phyloP scores from a whole-genome alignment of 345 rosid species.

The Lumnitzera racemosa region DNA sequence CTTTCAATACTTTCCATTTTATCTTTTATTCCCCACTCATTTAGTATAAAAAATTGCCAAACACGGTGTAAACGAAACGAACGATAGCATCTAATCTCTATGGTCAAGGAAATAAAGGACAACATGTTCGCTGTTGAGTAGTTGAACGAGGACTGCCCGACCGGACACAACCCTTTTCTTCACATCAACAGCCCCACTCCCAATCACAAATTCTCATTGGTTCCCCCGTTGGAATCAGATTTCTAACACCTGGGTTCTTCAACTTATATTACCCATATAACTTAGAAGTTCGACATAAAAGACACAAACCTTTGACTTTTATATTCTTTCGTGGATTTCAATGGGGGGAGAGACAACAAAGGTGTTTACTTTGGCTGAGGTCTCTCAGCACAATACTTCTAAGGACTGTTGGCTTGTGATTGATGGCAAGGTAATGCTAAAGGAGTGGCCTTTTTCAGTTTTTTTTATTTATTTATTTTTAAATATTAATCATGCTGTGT shows the following conservation, averaged over 20 bases:
- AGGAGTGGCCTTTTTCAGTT: not conserved
- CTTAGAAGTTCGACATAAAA: not conserved
- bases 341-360: conserved; percentile 40
- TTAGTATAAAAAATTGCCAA: too few relatives aligned
- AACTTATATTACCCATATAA: not conserved
- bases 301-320: not conserved
- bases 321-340: not conserved
- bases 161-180: not conserved
- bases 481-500: not conserved
- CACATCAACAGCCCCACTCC: conserved; percentile 3
- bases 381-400: conserved; percentile 52
- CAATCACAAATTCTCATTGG: not conserved
- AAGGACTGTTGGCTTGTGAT: conserved; percentile 90
- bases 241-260: not conserved
- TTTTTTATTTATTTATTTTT: not conserved
- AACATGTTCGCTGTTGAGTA: not conserved
- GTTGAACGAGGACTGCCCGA: not conserved
- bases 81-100: too few relatives aligned
- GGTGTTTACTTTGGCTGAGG: conserved; percentile 61
- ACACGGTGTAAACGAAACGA: too few relatives aligned
- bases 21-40: too few relatives aligned
- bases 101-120: too few relatives aligned
- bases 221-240: too few relatives aligned
- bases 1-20: too few relatives aligned
- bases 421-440: conserved; percentile 59